Evolutionary conservation across 2,329 filamentous ascomycete species (phyloP), one percentile per base, ranked within the genome.

Genomic region (Nannizziopsis arthrosporioides): DNA sequence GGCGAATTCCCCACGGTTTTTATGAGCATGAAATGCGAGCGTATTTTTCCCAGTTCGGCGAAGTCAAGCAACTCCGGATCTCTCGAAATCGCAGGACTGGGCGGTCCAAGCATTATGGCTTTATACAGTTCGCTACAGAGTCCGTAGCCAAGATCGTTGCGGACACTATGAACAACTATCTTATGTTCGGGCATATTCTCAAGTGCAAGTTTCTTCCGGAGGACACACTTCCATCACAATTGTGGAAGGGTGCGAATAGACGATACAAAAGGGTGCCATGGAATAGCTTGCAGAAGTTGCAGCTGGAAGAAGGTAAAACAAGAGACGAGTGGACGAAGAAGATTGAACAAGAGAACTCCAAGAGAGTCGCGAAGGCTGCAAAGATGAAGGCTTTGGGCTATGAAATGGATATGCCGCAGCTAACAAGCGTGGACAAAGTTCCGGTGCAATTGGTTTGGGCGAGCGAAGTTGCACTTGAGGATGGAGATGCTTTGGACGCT

Each of bases 121-220:
- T 95, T 66, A 77, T 98, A 61, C 87, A 98, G 68, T 98, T 98
- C 61, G 69, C 70, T 2, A 78, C 77, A 5, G 71, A 74, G 31
- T 82, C 87, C 49, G 85, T 88, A n/a, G 90, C 92, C 35, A 83
- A 86, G 59, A 88, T 96, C 57, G 90, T 94, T 27, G 83, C 86
- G 43, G 85, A 88, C 70, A 94, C 92, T 17, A 98, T 98, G 92
- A 80, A 95, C 73, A 93, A 89, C 69, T 98, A 98, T 68, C 79
- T 96, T 35, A 76, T 98, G 61, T 96, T 94, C 65, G 86, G 87
- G 5, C 90, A 95, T 64, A 84, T 96, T 53, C 74, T 98, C 57
- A 90, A 93, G 68, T 90, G 89, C 68, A 85, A 86, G 63, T 72
- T 81, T 18, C 77, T 95, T 3, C 79, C 85, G 3, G 71, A 79